Base-by-base conservation (phyloP, 2,329 filamentous ascomycete genomes). In the Huntiella omanensis region DNA sequence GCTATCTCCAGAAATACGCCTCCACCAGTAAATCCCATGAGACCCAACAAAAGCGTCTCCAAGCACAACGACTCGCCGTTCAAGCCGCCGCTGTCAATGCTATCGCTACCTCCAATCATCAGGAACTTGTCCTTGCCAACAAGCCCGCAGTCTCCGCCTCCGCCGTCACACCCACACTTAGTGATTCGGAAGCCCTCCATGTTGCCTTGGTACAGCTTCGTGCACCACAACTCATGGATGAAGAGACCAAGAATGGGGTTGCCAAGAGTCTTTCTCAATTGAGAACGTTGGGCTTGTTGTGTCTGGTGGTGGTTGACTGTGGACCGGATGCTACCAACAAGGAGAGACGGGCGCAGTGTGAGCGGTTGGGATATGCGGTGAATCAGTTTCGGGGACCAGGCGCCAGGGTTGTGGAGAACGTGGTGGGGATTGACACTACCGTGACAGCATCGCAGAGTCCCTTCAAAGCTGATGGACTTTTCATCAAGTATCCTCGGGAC, bases 151-250 rank as follows among this genome's bases (percentile, higher is more conserved):
- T 45, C 6, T 43, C 50, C 11, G 48, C 47, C 3, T 44, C 46
- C 12, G 46, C 40, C 34, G 46, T 46, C 6, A 43, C 50, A 12
- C 46, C 47, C 4, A 44, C 46, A 12, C 10, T 1, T 13, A 15
- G n/a, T 5, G 40, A 47, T 4, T 51, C 56, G 35, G 55, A 59
- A 34, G 61, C 59, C 19, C 53, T 64, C 38, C 60, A 94, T 59
- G 69, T 94, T 49, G 87, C 91, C 12, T 65, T 98, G 48, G 77
- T 95, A 53, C 94, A 93, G 61, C 68, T 98, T 46, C 75, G 81
- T 45, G 71, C 73, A 38, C 80, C 85, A 0, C 79, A 92, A 54
- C 61, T 68, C 1, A 69, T 92, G 40, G 71, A 83, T 54, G 72
- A 86, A 49, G 62, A 66, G 2, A 82, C 75, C 0, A 58, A 96